A percentile compares a stretch with the other conserved stretches of the same genome.
phyloP scores from a whole-genome alignment of 2,329 filamentous ascomycete species.

The Daldinia sp. region DNA sequence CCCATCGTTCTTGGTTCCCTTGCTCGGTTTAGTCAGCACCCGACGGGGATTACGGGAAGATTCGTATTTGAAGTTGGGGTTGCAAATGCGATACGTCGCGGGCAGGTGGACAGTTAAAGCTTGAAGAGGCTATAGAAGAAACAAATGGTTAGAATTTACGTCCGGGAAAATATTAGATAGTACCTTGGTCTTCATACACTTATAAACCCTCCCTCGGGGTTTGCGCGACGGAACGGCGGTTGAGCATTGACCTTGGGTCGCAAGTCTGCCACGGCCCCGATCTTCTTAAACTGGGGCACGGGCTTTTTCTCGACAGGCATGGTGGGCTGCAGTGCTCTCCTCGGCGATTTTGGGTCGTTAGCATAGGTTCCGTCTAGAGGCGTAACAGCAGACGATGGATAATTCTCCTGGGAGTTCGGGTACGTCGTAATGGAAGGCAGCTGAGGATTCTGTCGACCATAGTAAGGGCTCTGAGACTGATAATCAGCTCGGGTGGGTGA shows the following conservation, averaged over 20 bases:
- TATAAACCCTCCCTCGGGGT: constrained; percentile 97
- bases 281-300: constrained; percentile 88
- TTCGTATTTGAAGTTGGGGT: constrained; percentile 98
- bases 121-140: constrained; percentile 80
- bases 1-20: constrained; percentile 97
- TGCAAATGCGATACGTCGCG: constrained; percentile 97
- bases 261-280: constrained; percentile 78
- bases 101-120: constrained; percentile 93
- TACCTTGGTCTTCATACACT: constrained; percentile 72
- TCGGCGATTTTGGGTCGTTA: constrained; percentile 69
- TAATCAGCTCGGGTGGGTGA: constrained; percentile 82
- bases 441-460: constrained; percentile 69
- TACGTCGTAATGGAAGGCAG: constrained; percentile 80
- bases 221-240: constrained; percentile 90
- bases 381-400: constrained; percentile 77
- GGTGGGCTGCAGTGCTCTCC: constrained; percentile 62
- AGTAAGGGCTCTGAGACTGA: constrained; percentile 69
- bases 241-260: constrained; percentile 87
- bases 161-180: constrained; percentile 13
- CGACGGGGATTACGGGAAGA: constrained; percentile 95
- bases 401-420: constrained; percentile 75
- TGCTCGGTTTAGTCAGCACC: constrained; percentile 97
- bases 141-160: constrained; percentile 45
- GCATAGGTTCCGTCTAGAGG: constrained; percentile 76
- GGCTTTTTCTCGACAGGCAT: constrained; percentile 68